Conservation (phyloP, 805 yeast species). For the Hanseniaspora guilliermondii region DNA sequence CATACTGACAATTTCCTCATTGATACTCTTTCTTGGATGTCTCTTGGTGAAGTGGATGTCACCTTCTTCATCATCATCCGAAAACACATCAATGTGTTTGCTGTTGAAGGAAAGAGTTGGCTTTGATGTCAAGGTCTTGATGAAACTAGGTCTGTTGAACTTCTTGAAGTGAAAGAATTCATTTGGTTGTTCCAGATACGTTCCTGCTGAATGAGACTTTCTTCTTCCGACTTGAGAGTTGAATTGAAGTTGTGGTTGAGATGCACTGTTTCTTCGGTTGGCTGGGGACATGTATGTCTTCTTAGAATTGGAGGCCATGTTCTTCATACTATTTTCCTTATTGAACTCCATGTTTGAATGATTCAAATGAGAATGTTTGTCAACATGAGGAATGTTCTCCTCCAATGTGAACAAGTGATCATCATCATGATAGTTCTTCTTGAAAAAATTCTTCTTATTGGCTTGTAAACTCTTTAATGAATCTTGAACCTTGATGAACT, state of each 20-base stretch:
- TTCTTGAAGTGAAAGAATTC: not conserved
- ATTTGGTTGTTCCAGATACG: not conserved
- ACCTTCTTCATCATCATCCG: not conserved
- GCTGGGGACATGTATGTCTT: constrained; percentile 7
- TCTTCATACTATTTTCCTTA: not conserved
- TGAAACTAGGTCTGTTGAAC: constrained; percentile 11
- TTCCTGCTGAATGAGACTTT: constrained; percentile 11
- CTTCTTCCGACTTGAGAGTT: not conserved
- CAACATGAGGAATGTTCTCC: constrained; percentile 19
- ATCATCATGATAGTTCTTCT: constrained; percentile 16
- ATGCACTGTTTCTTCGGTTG: constrained; percentile 8
- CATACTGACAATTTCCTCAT: constrained; percentile 27
- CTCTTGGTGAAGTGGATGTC: constrained; percentile 8
- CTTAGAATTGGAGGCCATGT: not conserved
- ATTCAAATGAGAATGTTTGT: not conserved
- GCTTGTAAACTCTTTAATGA: not conserved
- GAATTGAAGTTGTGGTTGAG: not conserved
- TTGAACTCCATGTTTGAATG: not conserved
- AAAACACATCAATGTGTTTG: constrained; percentile 6
- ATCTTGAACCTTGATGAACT: constrained; percentile 5
- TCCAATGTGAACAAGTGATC: constrained; percentile 27
- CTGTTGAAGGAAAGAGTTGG: not conserved
- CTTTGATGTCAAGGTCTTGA: not conserved
- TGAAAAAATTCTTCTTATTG: not conserved
- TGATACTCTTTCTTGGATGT: constrained; percentile 25